Evolutionary conservation across 345 rosid species (phyloP), one percentile per base, ranked within the genome.

Genomic region (Abelmoschus esculentus): DNA sequence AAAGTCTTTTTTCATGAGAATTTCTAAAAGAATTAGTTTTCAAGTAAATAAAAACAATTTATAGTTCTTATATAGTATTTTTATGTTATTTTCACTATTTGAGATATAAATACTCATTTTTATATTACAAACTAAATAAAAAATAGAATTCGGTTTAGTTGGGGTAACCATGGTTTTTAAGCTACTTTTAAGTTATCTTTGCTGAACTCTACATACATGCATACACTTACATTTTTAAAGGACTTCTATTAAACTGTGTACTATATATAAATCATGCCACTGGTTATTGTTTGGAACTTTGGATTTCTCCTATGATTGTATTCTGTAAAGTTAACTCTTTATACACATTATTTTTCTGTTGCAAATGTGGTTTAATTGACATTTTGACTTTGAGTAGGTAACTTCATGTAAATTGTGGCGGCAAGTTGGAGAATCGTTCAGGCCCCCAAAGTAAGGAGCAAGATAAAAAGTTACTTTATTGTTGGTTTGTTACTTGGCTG

Each of bases 341-440:
- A 5, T 10, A 4, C 5, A 2, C 5, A 19, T 26, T 18, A 7
- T 14, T 70, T 73, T n/a, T 32, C 50, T 67, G 49, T 18, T 58
- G 55, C 40, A 14, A 50, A 55, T 53, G 22, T 19, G 40, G 46
- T 52, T 71, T 10, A 29, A 54, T 38, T 31, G 28, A 14, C 61
- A 18, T 69, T 54, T 31, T 18, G 61, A 42, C 55, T 56, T 34
- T 74, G 46, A 18, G 26, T 72, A 89, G 95, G 95, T 89, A 69
- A 89, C 91, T 10, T 74, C 91, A 12, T 80, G 81, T 75, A 89
- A 89, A 71, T 78, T 89, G 80, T 89, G 90, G 95, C 84, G 90
- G 69, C 90, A 83, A 79, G 95, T 89, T 50, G 96, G 96, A 76
- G 96, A 89, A 74, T 87, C 91, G 72, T 89, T 89, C 71, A 89